Evolutionary conservation across 495 filamentous ascomycete genomes (phyloP).

Genomic region (Cenococcum geophilum): DNA sequence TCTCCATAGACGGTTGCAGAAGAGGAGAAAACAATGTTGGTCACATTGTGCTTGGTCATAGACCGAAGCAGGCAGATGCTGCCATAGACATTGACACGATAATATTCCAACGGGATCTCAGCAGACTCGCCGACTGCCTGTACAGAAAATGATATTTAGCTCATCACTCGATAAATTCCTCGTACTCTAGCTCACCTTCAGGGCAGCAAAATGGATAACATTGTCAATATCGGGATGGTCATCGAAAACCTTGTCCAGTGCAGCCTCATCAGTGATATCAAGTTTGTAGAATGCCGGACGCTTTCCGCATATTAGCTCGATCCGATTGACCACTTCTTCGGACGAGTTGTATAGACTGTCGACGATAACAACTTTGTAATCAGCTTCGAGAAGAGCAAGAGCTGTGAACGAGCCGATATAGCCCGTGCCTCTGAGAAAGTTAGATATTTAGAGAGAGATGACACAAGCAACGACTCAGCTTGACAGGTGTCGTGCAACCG

Average conservation of each 20-base stretch:
- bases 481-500: background rate
- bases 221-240: constrained; percentile 91
- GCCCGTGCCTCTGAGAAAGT: constrained; percentile 70
- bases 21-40: constrained; percentile 96
- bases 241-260: constrained; percentile 79
- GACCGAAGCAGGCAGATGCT: constrained; percentile 79
- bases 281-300: constrained; percentile 76
- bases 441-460: constrained; percentile 2
- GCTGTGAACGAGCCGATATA: constrained; percentile 98
- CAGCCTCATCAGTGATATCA: constrained; percentile 80
- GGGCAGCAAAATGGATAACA: constrained; percentile 95
- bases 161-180: background rate
- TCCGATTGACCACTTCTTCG: constrained; percentile 78
- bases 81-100: constrained; percentile 91
- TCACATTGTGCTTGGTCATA: constrained; percentile 83
- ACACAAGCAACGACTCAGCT: constrained; percentile 11
- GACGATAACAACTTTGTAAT: constrained; percentile 91
- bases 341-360: constrained; percentile 97
- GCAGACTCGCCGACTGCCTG: constrained; percentile 94
- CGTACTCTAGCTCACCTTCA: constrained; percentile 62
- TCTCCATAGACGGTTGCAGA: constrained; percentile 97
- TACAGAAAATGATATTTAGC: constrained; percentile 3
- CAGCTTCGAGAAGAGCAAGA: constrained; percentile 83
- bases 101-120: constrained; percentile 96
- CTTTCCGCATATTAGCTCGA: constrained; percentile 88